Percentiles rank a stretch among this genome's conserved stretches.
phyloP scores from a whole-genome alignment of 2,329 filamentous ascomycete genomes.

The Neofusicoccum sp. region DNA sequence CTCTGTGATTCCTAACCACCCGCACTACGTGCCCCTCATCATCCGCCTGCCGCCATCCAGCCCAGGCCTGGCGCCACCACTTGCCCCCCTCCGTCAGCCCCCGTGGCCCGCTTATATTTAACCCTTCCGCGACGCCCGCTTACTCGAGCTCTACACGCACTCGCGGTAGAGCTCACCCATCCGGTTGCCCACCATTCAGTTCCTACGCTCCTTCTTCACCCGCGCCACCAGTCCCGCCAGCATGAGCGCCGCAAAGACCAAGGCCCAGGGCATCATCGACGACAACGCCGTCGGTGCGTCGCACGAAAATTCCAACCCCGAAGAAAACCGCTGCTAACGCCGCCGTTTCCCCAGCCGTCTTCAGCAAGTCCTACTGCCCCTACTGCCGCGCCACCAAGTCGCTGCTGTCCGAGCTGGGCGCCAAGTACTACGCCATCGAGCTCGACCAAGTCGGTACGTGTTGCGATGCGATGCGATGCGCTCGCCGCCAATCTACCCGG shows the following conservation, averaged over 20 bases:
- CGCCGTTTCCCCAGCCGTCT: constrained; percentile 66
- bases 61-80: constrained; percentile 15
- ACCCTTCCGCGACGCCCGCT: not conserved
- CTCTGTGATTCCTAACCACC: not conserved
- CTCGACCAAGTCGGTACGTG: constrained; percentile 79
- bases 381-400: constrained; percentile 84
- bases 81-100: constrained; percentile 1
- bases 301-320: no score
- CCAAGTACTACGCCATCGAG: constrained; percentile 76
- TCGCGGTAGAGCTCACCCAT: not conserved
- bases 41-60: constrained; percentile 13
- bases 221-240: constrained; percentile 60
- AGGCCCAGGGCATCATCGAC: constrained; percentile 84
- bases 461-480: not conserved
- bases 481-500: no score
- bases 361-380: constrained; percentile 96
- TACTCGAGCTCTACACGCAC: not conserved
- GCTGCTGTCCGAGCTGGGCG: constrained; percentile 68
- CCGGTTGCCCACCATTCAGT: constrained; percentile 58
- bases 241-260: constrained; percentile 82
- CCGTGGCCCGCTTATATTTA: constrained; percentile 1
- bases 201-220: constrained; percentile 74
- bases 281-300: constrained; percentile 79
- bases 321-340: not conserved
- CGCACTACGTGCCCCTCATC: not conserved